These are phyloP conservation scores for Moesziomyces aphidis DNA, from an alignment of 1,284 basidiomycete species.

Conservation along the genomic window DNA sequence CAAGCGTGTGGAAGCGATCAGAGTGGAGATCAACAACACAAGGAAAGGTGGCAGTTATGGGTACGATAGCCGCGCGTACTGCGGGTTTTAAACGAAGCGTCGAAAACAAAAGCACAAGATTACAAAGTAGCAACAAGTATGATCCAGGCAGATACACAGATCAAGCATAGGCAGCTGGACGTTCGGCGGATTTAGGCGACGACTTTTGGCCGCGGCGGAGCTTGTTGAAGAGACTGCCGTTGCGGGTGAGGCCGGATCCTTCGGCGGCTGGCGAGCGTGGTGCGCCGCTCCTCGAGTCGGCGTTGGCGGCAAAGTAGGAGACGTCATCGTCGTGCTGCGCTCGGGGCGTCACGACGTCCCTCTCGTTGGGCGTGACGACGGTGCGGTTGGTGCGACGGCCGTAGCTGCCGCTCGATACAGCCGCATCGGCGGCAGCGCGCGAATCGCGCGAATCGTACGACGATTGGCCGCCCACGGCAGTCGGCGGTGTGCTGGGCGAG, in stretches of 20 bases:
- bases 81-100: too few relatives aligned
- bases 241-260: conserved; percentile 20
- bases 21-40: too few relatives aligned
- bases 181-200: conserved; percentile 32
- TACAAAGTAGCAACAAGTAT: neutral
- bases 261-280: conserved; percentile 20
- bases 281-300: conserved; percentile 9
- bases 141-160: neutral
- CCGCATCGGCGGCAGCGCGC: conserved; percentile 26
- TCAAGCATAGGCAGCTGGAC: conserved; percentile 34
- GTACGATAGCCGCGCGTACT: too few relatives aligned
- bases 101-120: neutral
- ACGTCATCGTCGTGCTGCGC: conserved; percentile 11
- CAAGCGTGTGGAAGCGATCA: too few relatives aligned
- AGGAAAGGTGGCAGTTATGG: too few relatives aligned
- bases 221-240: conserved; percentile 45
- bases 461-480: conserved; percentile 3
- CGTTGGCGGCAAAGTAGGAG: conserved; percentile 28
- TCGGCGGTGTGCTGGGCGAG: conserved; percentile 52
- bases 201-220: conserved; percentile 31
- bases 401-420: conserved; percentile 27
- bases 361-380: conserved; percentile 25
- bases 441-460: conserved; percentile 34
- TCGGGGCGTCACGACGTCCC: conserved; percentile 34
- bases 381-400: conserved; percentile 20